Base-by-base conservation (phyloP, 1,139 yeast species). In the Suhomyces atakaporum region DNA sequence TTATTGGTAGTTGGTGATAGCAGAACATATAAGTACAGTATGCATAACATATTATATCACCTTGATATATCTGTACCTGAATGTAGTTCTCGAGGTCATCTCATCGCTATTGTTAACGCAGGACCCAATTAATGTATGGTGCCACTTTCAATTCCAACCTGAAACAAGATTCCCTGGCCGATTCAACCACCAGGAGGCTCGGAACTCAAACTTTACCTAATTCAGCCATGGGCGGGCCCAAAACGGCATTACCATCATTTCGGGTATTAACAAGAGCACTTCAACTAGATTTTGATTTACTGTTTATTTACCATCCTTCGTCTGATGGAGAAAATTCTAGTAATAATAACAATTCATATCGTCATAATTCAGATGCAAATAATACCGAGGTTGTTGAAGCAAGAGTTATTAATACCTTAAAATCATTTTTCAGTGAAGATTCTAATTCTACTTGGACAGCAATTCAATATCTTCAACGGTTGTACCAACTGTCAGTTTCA, bases 61-160 rank as follows among this genome's bases (percentile, higher is more conserved):
- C 5, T 18, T 25, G 19, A n/a, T 14, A 14, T 25, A 16, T 14
- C 15, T 25, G 18, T 14, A n/a, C 29, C 19, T 25, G 28, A 25
- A 25, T 15, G 19, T 25, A 23, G 15, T 13, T 14, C 19, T 20
- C 31, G 12, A 8, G 19, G 29, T 16, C 38, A 34, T 31, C 38
- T 31, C 38, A 35, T 33, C 38, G 18, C 29, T 16, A 38, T 38
- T 38, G 41, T 38, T 38, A 12, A 27, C 36, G 36, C 36, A 33
- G 36, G 40, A 27, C 38, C 22, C 32, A 18, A 28, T 20, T 31
- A 26, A 33, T 31, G 35, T 34, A 16, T 29, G 29, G 35, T 22
- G 25, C 36, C 25, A 27, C 27, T 31, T 21, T 25, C 18, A 25
- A 29, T 29, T 29, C 33, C 15, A 16, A 28, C 26, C 20, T 31